Base-by-base conservation (phyloP, 116 monocot genomes). In the Dioscorea cayenensis region DNA sequence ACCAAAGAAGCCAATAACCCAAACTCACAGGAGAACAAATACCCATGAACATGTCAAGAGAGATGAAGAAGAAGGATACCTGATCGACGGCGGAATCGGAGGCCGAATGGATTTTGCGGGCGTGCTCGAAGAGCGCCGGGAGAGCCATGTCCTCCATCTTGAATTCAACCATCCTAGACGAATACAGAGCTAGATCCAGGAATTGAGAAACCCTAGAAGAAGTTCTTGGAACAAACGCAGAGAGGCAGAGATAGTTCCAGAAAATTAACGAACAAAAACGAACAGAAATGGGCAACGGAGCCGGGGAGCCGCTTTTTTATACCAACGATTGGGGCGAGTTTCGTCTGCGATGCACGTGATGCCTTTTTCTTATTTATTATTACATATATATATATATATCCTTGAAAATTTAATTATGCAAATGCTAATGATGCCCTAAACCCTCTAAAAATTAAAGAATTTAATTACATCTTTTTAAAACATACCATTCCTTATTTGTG, bases 91-190 rank as follows among this genome's bases (percentile, higher is more conserved):
- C 51, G 12, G 88, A 84, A 14, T 84, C 79, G 22, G 88, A 83
- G 16, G 90, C 90, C 49, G 83, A 76, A 64, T 90, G 88, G 69
- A 97, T 84, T 65, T 79, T 80, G 35, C 80, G 71, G 22, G 93
- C 97, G 52, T 80, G 77, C 22, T 92, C 90, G 75, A 97, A 97
- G 68, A 97, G 87, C 51, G 86, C 79, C 7, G 97, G 88, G 19
- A 97, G 88, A 14, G 93, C 68, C 77, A 88, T 66, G 48, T 88
- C 88, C 68, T 88, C 93, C 84, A 84, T 85, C 37, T 66, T 74
- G 58, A 14, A 72, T 32, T 78, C 77, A 27, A 28, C 72, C 72
- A 79, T 59, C 35, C 61, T 38, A 60, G 51, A 28, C 19, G 49
- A n/a, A 55, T 4, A 3, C 55, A 37, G 20, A 55, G 55, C 16